These are phyloP conservation scores for Paxillus ammoniavirescens DNA, from an alignment of 768 basidiomycete species.

Conservation along the genomic window DNA sequence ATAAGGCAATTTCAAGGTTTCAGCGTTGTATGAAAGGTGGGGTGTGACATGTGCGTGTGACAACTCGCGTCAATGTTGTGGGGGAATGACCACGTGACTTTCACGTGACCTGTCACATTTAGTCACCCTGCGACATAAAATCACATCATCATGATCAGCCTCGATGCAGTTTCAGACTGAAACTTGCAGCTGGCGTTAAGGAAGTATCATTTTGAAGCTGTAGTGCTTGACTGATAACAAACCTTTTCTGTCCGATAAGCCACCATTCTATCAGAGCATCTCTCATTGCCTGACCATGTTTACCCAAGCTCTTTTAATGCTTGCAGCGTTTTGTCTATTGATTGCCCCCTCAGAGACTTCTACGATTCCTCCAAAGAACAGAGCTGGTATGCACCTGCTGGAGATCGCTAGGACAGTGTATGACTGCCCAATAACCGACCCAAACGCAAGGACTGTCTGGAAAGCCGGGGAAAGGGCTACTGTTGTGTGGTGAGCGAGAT, in stretches of 20 bases:
- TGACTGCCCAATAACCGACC: slow-evolving; percentile 49
- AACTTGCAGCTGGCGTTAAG: no score
- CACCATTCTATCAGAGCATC: no score
- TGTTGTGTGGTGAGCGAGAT: slow-evolving; percentile 51
- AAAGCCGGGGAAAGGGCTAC: slow-evolving; percentile 41
- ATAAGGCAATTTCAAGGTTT: no score
- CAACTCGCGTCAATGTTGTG: background rate
- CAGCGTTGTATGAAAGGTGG: no score
- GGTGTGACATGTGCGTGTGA: background rate
- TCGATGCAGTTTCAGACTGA: no score
- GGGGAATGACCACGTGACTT: no score
- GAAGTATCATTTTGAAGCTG: no score
- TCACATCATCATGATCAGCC: no score
- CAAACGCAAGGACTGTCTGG: slow-evolving; percentile 49
- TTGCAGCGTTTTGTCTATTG: background rate
- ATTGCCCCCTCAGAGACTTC: background rate
- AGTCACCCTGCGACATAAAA: no score
- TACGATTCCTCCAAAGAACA: background rate
- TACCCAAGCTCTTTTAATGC: background rate
- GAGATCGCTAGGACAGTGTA: slow-evolving; percentile 40
- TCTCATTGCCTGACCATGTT: no score
- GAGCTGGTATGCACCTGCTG: background rate
- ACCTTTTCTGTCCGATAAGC: background rate
- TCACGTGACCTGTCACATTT: background rate
- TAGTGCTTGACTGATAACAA: no score